These are phyloP conservation scores for Paecilomyces niveus DNA, from an alignment of 2,329 filamentous ascomycete species.

Conservation along the genomic window DNA sequence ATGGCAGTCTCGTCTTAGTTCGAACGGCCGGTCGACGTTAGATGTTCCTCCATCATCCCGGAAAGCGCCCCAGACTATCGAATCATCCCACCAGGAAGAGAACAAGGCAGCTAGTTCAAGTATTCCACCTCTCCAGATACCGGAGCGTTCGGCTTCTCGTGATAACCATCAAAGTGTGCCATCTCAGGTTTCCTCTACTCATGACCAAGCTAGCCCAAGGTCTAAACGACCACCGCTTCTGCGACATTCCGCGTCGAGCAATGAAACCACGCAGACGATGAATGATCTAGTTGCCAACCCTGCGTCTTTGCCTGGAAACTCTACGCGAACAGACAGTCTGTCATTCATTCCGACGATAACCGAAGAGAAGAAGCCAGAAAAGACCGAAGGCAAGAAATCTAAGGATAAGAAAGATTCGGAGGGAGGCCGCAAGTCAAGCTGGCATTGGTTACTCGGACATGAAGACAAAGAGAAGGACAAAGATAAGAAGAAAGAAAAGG, in stretches of 20 bases:
- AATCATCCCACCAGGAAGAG: constrained; percentile 37
- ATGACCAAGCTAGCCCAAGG: constrained; percentile 17
- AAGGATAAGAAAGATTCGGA: constrained; percentile 67
- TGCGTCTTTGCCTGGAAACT: constrained; percentile 63
- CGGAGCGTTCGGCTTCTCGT: constrained; percentile 47
- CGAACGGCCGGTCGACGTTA: constrained; percentile 50
- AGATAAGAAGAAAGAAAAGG: constrained; percentile 53
- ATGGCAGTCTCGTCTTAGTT: constrained; percentile 51
- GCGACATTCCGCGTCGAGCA: constrained; percentile 19
- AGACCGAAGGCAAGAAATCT: constrained; percentile 56
- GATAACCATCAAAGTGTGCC: constrained; percentile 42
- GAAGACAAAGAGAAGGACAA: constrained; percentile 64
- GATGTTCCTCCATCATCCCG: constrained; percentile 42
- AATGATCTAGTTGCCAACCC: constrained; percentile 61
- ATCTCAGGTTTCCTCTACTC: constrained; percentile 27
- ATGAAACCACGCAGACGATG: constrained; percentile 44
- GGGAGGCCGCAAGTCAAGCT: constrained; percentile 66
- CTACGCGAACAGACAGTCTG: constrained; percentile 65
- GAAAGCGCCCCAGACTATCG: constrained; percentile 51
- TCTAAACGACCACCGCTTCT: constrained; percentile 27
- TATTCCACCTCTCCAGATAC: constrained; percentile 31
- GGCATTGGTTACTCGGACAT: constrained; percentile 65
- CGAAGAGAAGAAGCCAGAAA: constrained; percentile 58
- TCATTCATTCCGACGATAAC: constrained; percentile 71
- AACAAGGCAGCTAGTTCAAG: constrained; percentile 15